Percentiles rank a stretch among this genome's conserved stretches.
phyloP scores from a whole-genome alignment of 2,329 filamentous ascomycete species.

The Aureobasidium sp. region DNA sequence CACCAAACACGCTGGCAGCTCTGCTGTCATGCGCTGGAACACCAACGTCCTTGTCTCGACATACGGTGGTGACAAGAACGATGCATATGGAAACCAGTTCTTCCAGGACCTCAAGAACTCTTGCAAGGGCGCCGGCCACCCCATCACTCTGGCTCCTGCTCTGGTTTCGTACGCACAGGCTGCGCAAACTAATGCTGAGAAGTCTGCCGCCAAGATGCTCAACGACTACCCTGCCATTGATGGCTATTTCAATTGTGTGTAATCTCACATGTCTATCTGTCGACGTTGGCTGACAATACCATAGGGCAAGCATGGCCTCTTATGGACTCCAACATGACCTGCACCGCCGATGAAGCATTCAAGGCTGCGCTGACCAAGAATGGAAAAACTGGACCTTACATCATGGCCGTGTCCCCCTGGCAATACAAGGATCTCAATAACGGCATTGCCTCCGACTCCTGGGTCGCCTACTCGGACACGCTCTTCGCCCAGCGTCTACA shows the following conservation, averaged over 20 bases:
- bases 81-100: conserved; percentile 31
- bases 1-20: conserved; percentile 27
- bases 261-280: background rate
- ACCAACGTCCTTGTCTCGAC: conserved; percentile 32
- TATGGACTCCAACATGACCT: conserved; percentile 28
- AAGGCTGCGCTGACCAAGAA: conserved; percentile 28
- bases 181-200: conserved; percentile 24
- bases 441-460: conserved; percentile 29
- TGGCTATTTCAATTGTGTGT: conserved; percentile 32
- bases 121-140: conserved; percentile 25
- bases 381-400: conserved; percentile 32
- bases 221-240: conserved; percentile 30
- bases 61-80: conserved; percentile 29
- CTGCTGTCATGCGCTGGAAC: conserved; percentile 32
- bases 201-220: conserved; percentile 25
- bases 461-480: conserved; percentile 34
- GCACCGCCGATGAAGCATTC: conserved; percentile 29
- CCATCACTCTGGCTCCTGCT: conserved; percentile 31
- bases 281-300: background rate
- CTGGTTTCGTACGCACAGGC: conserved; percentile 28
- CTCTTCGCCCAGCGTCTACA: conserved; percentile 29
- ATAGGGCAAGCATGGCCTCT: conserved; percentile 33
- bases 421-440: conserved; percentile 35
- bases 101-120: conserved; percentile 30
- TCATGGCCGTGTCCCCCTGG: conserved; percentile 36